Base-by-base conservation (phyloP, 805 yeast genomes). In the Kodamaea nitidulidarum region DNA sequence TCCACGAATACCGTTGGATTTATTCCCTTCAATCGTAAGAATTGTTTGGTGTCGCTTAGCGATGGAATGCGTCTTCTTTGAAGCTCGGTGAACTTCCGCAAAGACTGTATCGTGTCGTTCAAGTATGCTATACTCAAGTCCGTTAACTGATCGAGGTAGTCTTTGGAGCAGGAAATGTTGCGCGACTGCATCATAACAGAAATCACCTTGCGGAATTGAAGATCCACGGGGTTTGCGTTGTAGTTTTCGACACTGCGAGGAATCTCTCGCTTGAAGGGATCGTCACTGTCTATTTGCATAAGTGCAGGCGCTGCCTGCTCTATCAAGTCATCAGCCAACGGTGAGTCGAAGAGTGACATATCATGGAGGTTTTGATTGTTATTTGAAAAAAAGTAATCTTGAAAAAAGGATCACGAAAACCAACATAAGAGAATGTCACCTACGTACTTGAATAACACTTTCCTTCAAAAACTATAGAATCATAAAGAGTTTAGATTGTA, bases 21-120 rank as follows among this genome's bases (percentile, higher is more conserved):
- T 14, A 83, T 50, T 20, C 63, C 55, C 24, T 72, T 74, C 8
- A 71, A 67, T 25, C 60, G 55, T 1, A 76, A 47, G 35, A 79
- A 54, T 36, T 78, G 48, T 15, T 60, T 56, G 8, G 80, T 40
- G 55, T 84, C 90, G 20, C 60, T 62, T 14, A 71, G 61, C 0
- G 82, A 64, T 1, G 83, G 78, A n/a, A 55, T 54, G 14, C 67
- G 61, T 36, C 88, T 69, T 48, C 91, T 65, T 55, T 83, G 90
- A 1, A 75, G 57, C 40, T 78, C 79, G 2, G 80, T 69, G 24
- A 76, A 56, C 43, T 70, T 70, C 34, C 75, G 76, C 17, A 83
- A 49, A 20, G 68, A 58, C 2, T 52, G 46, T 7, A 71, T 51
- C 39, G 80, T 40, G 11, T 63, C 61, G 35, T 55, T 49, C 43